A percentile compares a stretch with the other conserved stretches of the same genome.
These are phyloP conservation scores for Passalora sequoiae DNA, from an alignment of 2,329 filamentous ascomycete genomes.

Conservation along the genomic window DNA sequence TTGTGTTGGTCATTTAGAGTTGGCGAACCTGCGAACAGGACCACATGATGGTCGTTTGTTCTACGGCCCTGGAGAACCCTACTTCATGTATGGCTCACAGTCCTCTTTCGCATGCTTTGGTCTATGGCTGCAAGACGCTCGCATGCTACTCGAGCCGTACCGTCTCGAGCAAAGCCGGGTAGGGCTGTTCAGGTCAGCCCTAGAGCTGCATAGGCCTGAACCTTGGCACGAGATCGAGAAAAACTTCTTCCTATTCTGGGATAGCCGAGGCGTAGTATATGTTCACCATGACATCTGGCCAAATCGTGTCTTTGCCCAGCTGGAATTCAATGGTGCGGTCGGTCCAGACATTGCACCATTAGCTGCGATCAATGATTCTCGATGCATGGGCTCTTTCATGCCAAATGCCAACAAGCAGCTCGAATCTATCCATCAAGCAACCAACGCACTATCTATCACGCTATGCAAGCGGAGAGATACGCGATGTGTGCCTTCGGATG, in stretches of 20 bases:
- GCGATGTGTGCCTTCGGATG: slow-evolving; percentile 39
- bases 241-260: slow-evolving; percentile 62
- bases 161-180: slow-evolving; percentile 22
- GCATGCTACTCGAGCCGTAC: slow-evolving; percentile 41
- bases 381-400: slow-evolving; percentile 44
- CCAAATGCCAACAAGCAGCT: slow-evolving; percentile 19
- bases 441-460: slow-evolving; percentile 54
- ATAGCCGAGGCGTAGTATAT: slow-evolving; percentile 43
- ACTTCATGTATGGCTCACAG: slow-evolving; percentile 53
- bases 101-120: slow-evolving; percentile 53
- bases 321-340: slow-evolving; percentile 43
- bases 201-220: slow-evolving; percentile 49
- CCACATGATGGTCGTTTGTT: slow-evolving; percentile 58
- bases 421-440: slow-evolving; percentile 54
- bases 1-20: slow-evolving; percentile 44
- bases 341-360: slow-evolving; percentile 45
- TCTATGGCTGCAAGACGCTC: slow-evolving; percentile 54
- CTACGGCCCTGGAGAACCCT: slow-evolving; percentile 48
- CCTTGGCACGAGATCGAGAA: slow-evolving; percentile 50
- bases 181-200: slow-evolving; percentile 39
- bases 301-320: slow-evolving; percentile 46
- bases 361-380: slow-evolving; percentile 37
- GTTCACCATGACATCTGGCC: slow-evolving; percentile 52
- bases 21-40: slow-evolving; percentile 45
- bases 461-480: slow-evolving; percentile 48